These are phyloP conservation scores for Entophlyctis luteolus DNA, from an alignment of 192 early-diverging fungal species.

Conservation along the genomic window DNA sequence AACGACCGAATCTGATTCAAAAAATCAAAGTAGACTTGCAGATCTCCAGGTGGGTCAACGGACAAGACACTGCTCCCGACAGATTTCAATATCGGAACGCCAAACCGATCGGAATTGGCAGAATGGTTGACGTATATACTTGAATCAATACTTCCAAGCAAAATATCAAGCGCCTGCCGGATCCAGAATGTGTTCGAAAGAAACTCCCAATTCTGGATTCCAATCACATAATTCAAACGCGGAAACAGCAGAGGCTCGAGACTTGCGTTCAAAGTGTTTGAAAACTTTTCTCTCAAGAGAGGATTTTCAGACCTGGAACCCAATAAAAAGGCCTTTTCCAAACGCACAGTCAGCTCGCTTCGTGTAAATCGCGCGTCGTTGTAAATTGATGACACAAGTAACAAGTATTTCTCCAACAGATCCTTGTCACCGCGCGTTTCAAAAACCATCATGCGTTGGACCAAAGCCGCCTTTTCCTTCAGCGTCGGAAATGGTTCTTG, in stretches of 20 bases:
- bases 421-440: conserved; percentile 65
- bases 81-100: conserved; percentile 36
- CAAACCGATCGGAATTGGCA: conserved; percentile 36
- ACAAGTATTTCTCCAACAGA: conserved; percentile 79
- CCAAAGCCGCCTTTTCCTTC: conserved; percentile 93
- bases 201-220: conserved; percentile 93
- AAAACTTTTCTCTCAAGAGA: conserved; percentile 73
- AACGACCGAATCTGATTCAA: conserved; percentile 47
- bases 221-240: conserved; percentile 83
- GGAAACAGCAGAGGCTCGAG: conserved; percentile 51
- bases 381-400: conserved; percentile 90
- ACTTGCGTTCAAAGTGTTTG: conserved; percentile 75
- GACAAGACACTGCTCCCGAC: conserved; percentile 35
- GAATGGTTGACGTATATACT: conserved; percentile 11
- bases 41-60: conserved; percentile 23
- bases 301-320: conserved; percentile 82
- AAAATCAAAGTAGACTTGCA: conserved; percentile 60
- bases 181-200: conserved; percentile 85
- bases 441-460: conserved; percentile 85
- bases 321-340: conserved; percentile 92
- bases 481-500: conserved; percentile 88
- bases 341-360: conserved; percentile 85
- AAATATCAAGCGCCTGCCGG: conserved; percentile 82
- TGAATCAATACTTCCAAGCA: conserved; percentile 59
- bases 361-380: conserved; percentile 73